Percentiles rank a stretch among this genome's conserved stretches.
Conservation (phyloP, 2,329 filamentous ascomycete genomes). For the Cladosporium cucumerinum region DNA sequence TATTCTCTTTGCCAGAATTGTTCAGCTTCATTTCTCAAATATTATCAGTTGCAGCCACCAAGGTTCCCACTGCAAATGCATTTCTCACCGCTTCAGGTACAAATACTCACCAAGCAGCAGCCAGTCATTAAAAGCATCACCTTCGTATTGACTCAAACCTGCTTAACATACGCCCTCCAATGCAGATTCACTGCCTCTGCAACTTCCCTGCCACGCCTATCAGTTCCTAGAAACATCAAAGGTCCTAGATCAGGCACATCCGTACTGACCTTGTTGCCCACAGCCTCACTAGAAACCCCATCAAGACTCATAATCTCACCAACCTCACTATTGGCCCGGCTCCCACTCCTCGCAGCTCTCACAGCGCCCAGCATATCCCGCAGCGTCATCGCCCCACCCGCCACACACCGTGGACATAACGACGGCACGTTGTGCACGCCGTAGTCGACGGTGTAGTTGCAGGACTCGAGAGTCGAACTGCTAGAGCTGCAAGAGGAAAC, state of each 20-base stretch:
- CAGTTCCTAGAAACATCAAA: background rate
- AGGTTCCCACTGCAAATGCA: background rate
- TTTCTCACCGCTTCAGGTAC: background rate
- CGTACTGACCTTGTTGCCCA: background rate
- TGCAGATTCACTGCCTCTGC: background rate
- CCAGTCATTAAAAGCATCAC: background rate
- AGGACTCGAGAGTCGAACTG: background rate
- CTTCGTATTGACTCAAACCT: background rate
- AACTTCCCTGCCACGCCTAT: background rate
- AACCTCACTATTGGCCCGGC: background rate
- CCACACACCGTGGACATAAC: background rate
- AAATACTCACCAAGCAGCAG: background rate
- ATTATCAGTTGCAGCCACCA: background rate
- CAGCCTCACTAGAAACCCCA: background rate
- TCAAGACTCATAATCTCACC: background rate
- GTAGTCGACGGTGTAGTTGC: conserved; percentile 4
- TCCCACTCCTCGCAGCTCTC: background rate
- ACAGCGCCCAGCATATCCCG: background rate
- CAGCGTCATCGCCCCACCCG: background rate
- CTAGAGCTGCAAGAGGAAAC: background rate
- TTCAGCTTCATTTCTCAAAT: background rate
- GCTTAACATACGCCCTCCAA: background rate
- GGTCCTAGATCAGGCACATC: conserved; percentile 3
- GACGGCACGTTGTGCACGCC: background rate
- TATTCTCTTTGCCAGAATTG: background rate